Evolutionary conservation across 306 rosid genomes (phyloP).

Genomic region (Cucumis hystrix): DNA sequence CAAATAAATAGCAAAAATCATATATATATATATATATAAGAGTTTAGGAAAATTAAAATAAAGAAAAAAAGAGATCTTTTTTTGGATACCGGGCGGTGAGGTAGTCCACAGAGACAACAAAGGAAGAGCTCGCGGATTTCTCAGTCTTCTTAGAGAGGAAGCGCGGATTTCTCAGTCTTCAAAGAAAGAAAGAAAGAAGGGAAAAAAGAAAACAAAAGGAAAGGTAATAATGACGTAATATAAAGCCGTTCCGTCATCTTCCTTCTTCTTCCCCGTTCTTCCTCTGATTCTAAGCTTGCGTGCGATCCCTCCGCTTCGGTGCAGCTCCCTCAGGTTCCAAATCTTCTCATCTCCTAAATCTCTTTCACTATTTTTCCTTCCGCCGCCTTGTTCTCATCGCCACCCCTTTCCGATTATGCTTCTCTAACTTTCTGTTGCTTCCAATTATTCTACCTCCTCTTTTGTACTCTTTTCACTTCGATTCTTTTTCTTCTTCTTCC

Average conservation of each 20-base stretch:
- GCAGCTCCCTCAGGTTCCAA: slow-evolving; percentile 13
- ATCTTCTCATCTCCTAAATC: background rate
- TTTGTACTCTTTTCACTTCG: background rate
- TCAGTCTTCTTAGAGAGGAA: background rate
- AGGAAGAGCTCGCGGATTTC: background rate
- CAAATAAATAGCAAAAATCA: no score
- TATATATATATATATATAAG: no score
- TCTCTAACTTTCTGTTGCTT: slow-evolving; percentile 7
- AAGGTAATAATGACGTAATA: slow-evolving; percentile 1
- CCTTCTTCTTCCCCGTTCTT: background rate
- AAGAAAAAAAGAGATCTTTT: no score
- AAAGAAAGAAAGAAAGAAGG: background rate
- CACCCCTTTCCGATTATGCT: slow-evolving; percentile 26
- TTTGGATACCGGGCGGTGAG: background rate
- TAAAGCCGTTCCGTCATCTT: background rate
- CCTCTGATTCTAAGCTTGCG: slow-evolving; percentile 4
- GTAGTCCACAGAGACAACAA: background rate
- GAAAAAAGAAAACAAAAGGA: background rate
- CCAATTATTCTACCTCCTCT: background rate
- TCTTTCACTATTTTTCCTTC: background rate
- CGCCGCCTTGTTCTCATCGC: slow-evolving; percentile 15
- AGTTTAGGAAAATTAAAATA: no score
- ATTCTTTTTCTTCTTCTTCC: background rate
- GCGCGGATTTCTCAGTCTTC: background rate
- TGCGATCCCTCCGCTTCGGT: slow-evolving; percentile 4